phyloP scores from a whole-genome alignment of 495 filamentous ascomycete species.

The Lepidopterella palustris region DNA sequence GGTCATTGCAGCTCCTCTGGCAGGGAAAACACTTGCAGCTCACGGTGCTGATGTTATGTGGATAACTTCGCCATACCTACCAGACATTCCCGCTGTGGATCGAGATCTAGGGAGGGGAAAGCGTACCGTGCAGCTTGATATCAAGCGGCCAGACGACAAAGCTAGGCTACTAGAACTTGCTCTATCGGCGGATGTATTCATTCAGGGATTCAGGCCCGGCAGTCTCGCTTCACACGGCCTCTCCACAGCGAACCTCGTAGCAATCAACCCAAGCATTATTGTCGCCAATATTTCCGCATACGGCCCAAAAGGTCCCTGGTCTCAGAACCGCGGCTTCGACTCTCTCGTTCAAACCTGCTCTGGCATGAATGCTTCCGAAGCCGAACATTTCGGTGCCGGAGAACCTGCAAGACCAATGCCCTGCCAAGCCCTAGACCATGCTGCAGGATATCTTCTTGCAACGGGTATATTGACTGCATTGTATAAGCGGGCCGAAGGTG shows the following conservation, averaged over 20 bases:
- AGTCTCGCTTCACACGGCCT: constrained; percentile 28
- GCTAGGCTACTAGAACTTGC: constrained; percentile 23
- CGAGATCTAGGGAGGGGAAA: constrained; percentile 27
- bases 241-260: constrained; percentile 13
- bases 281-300: constrained; percentile 27
- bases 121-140: constrained; percentile 30
- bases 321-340: constrained; percentile 30
- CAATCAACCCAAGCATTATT: constrained; percentile 23
- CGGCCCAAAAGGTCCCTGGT: constrained; percentile 28
- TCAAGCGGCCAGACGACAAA: constrained; percentile 21
- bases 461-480: constrained; percentile 27
- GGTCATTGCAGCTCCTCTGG: constrained; percentile 31
- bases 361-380: constrained; percentile 33
- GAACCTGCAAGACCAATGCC: constrained; percentile 25
- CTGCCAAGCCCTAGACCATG: constrained; percentile 32
- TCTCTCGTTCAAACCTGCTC: constrained; percentile 31
- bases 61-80: constrained; percentile 30
- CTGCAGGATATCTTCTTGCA: constrained; percentile 29
- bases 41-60: constrained; percentile 34
- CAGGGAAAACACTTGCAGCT: constrained; percentile 27
- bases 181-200: constrained; percentile 30
- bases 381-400: constrained; percentile 20
- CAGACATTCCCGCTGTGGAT: constrained; percentile 28
- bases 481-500: constrained; percentile 21
- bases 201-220: constrained; percentile 31